Base-by-base conservation (phyloP, 192 early-diverging fungal genomes). In the Backusella mclennaniae region DNA sequence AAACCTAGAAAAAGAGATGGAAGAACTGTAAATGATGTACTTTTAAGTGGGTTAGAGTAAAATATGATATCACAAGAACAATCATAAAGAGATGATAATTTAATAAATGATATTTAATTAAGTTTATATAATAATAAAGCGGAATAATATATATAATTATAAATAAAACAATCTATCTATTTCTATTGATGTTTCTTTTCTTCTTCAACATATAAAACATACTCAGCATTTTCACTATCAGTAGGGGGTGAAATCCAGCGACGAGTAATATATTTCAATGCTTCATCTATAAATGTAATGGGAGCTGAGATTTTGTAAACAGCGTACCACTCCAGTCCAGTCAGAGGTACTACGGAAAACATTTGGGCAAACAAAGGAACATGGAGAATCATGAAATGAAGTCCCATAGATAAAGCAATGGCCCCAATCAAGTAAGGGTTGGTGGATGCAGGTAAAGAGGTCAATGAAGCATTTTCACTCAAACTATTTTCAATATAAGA, bases 341-440 rank as follows among this genome's bases (percentile, higher is more conserved):
- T 95, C 53, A 99, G 86, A 33, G 95, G 95, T 7, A 94, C 89
- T 66, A 99, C 97, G 75, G 90, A 89, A 82, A 99, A 99, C 67
- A 99, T 81, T 46, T 89, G 84, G 78, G 93, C 88, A 82, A 99
- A 96, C 90, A 98, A 95, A 59, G 98, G 98, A 56, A 98, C 93
- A 79, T 99, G 98, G 33, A 99, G 91, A 79, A 99, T 98, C 84
- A 94, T 91, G 75, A 98, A 93, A 85, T 99, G 97, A 76, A 99
- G 87, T 6, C 84, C 85, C 95, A 99, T 98, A 72, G 94, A 96
- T 70, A 99, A 87, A 6, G 85, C 80, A 38, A 99, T 91, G 29
- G 96, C 86, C 66, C 88, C 86, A 5, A 95, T 89, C 52, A 99
- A 87, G 86, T 94, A 97, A 53, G 92, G 85, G 84, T 99, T 99